Evolutionary conservation across 352 stramenopile genomes (phyloP).

Genomic region (Phytophthora cryptogea): DNA sequence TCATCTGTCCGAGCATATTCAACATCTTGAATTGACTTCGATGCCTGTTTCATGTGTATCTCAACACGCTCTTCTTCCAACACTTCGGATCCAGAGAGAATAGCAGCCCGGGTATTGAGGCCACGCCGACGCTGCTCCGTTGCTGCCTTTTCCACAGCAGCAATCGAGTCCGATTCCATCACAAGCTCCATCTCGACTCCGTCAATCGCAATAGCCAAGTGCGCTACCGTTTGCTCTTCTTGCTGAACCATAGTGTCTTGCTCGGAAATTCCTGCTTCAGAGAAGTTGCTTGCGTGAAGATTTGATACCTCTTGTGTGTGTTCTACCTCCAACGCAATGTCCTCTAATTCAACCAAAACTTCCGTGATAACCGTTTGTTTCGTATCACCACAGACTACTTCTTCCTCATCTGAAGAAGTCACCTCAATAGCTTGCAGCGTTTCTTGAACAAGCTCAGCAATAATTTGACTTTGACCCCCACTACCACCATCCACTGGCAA

Average conservation of each 20-base stretch:
- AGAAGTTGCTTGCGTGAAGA: conserved; percentile 11
- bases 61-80: conserved; percentile 9
- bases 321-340: conserved; percentile 21
- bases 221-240: conserved; percentile 5
- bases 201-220: conserved; percentile 1
- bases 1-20: neutral
- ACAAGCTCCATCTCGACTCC: conserved; percentile 8
- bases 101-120: conserved; percentile 6
- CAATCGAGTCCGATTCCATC: neutral
- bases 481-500: neutral
- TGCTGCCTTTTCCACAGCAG: conserved; percentile 5
- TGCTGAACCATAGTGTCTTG: conserved; percentile 7
- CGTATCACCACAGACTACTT: neutral
- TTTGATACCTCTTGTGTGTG: conserved; percentile 23
- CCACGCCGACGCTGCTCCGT: conserved; percentile 2
- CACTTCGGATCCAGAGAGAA: neutral
- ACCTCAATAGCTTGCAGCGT: neutral
- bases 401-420: conserved; percentile 3
- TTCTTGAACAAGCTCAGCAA: conserved; percentile 2
- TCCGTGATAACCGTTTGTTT: conserved; percentile 11
- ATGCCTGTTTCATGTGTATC: neutral
- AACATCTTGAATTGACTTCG: neutral
- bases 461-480: neutral
- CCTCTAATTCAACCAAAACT: conserved; percentile 16
- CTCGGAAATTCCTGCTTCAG: conserved; percentile 6